These are phyloP conservation scores for Apiospora rasikravindrae DNA, from an alignment of 2,329 filamentous ascomycete species.

Conservation along the genomic window DNA sequence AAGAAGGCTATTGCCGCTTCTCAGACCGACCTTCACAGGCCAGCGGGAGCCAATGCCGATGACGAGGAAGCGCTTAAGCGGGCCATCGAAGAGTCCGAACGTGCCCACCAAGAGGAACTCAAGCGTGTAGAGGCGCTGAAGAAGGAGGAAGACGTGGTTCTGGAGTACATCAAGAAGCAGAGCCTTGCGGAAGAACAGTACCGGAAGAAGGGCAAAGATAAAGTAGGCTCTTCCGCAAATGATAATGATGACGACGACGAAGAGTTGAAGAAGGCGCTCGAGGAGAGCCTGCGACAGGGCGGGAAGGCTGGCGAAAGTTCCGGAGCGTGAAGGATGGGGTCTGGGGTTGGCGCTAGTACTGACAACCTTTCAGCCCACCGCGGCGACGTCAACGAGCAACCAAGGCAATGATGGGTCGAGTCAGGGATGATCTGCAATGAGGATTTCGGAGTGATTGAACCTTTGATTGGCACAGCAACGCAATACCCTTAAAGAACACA, in stretches of 20 bases:
- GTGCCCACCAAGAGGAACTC: slow-evolving; percentile 50
- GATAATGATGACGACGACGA: slow-evolving; percentile 31
- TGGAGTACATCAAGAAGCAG: slow-evolving; percentile 80
- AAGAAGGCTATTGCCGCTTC: slow-evolving; percentile 49
- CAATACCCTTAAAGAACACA: background rate
- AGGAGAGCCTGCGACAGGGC: slow-evolving; percentile 34
- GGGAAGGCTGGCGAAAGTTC: slow-evolving; percentile 23
- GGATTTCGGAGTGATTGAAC: background rate
- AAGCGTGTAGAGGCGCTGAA: slow-evolving; percentile 47
- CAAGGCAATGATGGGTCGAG: background rate
- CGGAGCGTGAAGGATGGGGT: background rate
- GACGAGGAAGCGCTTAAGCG: slow-evolving; percentile 52
- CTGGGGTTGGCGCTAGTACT: slow-evolving; percentile 24
- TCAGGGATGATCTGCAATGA: background rate
- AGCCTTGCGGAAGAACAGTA: slow-evolving; percentile 71
- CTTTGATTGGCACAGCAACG: background rate
- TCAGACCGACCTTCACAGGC: slow-evolving; percentile 32
- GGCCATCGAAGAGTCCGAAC: slow-evolving; percentile 54
- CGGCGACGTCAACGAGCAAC: background rate
- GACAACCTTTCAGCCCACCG: background rate
- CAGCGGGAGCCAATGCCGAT: slow-evolving; percentile 33
- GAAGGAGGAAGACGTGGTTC: slow-evolving; percentile 73
- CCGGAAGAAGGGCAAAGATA: slow-evolving; percentile 45
- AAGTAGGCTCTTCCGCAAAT: slow-evolving; percentile 32
- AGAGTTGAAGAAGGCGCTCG: slow-evolving; percentile 34